phyloP scores from a whole-genome alignment of 345 rosid species.

The Citrus unshiu region DNA sequence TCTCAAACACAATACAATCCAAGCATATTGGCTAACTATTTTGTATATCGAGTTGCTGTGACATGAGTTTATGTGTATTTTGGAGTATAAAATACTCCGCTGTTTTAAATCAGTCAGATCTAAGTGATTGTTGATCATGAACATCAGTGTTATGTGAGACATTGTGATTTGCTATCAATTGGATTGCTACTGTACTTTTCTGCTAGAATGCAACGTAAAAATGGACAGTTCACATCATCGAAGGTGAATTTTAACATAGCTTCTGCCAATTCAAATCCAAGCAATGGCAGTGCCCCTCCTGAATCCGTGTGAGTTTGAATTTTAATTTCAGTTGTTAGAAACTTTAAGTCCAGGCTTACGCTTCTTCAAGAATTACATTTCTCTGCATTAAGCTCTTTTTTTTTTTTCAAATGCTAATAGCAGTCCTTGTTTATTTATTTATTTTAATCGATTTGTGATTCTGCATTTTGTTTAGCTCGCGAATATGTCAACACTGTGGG shows the following conservation, averaged over 20 bases:
- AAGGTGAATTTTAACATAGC: constrained; percentile 16
- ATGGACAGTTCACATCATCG: constrained; percentile 66
- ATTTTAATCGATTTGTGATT: background rate
- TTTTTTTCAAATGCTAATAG: background rate
- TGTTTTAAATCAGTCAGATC: background rate
- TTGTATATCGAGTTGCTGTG: background rate
- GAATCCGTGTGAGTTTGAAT: constrained; percentile 34
- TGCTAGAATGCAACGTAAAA: constrained; percentile 64
- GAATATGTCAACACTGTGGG: constrained; percentile 33
- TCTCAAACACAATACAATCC: background rate
- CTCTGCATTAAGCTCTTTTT: background rate
- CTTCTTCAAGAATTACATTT: background rate
- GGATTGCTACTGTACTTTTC: constrained; percentile 1
- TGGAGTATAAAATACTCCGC: background rate
- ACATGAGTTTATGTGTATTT: background rate
- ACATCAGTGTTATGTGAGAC: background rate
- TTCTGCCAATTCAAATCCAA: constrained; percentile 30
- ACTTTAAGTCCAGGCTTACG: background rate
- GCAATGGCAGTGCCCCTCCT: constrained; percentile 19
- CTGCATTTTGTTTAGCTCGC: constrained; percentile 15
- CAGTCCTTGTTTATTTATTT: background rate
- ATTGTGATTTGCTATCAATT: background rate
- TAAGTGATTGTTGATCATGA: constrained; percentile 7
- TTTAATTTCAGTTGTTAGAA: constrained; percentile 7
- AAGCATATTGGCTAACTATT: background rate